Base-by-base conservation (phyloP, 768 basidiomycete genomes). In the Cystofilobasidium capitatum region DNA sequence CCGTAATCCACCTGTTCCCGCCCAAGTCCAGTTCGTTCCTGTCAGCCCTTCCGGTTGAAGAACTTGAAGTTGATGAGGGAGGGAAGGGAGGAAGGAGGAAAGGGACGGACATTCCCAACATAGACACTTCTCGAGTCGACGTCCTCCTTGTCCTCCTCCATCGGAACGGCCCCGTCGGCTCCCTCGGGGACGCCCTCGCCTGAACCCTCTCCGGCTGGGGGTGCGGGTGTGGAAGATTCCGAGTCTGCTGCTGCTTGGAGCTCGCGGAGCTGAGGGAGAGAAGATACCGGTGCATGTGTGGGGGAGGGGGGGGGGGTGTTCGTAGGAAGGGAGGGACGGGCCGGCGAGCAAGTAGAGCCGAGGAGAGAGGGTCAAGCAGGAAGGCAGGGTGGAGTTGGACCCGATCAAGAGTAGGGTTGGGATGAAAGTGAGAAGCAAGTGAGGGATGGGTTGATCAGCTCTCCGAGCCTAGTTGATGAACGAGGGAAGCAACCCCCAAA, bases 61-160 rank as follows among this genome's bases (percentile, higher is more conserved):
- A n/a, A n/a, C n/a, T n/a, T n/a, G n/a, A 31, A 17, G 12, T 24
- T 7, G 59, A 3, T 9, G 12, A 7, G 3, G 40, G 17, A 6
- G 40, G 42, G 42, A 22, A 26, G 42, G 40, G 20, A 4, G 24
- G 59, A 10, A 29, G 59, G 24, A 20, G 3, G 40, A 29, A 3
- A 45, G 42, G 59, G 20, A 42, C 70, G 40, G 74, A 96, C 96
- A 79, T 97, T 99, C 63, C 96, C 96, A 73, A 99, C 87, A 77
- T 91, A 97, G 51, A 99, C 79, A 79, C 92, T 96, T 78, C 93
- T 81, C 69, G 79, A 77, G 77, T 99, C 96, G 29, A 91, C 85
- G 31, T 82, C 79, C 31, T 85, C 81, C 76, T 85, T 88, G 39
- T 93, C 92, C 73, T 96, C 91, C 72, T 91, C 91, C 0, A 84